Evolutionary conservation across 306 rosid genomes (phyloP).

Genomic region (Cyclanthera cordifolia): DNA sequence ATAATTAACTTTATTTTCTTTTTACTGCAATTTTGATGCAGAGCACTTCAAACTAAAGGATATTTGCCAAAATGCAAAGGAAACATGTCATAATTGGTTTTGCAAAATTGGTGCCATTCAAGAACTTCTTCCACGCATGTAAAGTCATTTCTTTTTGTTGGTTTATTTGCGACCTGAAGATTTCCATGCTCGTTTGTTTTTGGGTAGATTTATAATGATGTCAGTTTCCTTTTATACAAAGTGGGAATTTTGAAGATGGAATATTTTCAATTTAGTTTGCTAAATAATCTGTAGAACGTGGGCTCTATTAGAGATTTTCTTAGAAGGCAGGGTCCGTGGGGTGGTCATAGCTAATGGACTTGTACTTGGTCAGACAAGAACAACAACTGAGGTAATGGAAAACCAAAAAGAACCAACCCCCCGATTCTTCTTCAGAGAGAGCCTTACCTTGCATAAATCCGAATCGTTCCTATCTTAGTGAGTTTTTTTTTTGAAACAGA

Average conservation of each 20-base stretch:
- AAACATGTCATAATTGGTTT: conserved; percentile 94
- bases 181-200: background rate
- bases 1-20: background rate
- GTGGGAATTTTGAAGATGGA: background rate
- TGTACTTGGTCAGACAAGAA: background rate
- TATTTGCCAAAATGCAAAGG: conserved; percentile 69
- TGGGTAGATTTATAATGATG: background rate
- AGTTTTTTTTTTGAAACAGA: no score
- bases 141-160: conserved; percentile 18
- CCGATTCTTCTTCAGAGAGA: no score
- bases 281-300: background rate
- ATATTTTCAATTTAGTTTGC: background rate
- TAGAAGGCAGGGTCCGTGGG: background rate
- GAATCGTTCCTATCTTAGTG: no score
- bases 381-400: no score
- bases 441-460: no score
- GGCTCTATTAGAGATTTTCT: background rate
- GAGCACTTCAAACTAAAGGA: conserved; percentile 52
- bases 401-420: no score
- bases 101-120: conserved; percentile 81
- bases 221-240: background rate
- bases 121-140: conserved; percentile 99
- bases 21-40: conserved; percentile 25
- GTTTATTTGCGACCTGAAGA: background rate
- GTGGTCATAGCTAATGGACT: background rate